These are phyloP conservation scores for Massarina eburnea DNA, from an alignment of 2,329 filamentous ascomycete genomes.

Conservation along the genomic window DNA sequence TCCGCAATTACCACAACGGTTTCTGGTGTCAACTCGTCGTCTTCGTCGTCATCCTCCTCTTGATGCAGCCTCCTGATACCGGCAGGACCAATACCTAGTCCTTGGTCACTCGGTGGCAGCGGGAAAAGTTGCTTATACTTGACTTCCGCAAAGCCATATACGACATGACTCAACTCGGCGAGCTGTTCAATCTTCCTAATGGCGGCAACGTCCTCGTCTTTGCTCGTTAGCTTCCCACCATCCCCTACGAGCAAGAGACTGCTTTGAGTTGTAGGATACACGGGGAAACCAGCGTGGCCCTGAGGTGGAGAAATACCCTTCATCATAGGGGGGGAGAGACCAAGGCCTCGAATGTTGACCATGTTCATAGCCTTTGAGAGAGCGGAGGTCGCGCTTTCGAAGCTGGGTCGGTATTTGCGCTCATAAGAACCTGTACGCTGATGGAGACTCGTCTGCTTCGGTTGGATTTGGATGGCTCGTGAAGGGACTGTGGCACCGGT, in stretches of 20 bases:
- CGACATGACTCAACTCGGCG: constrained; percentile 90
- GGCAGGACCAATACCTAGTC: constrained; percentile 61
- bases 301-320: constrained; percentile 71
- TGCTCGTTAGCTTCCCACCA: constrained; percentile 60
- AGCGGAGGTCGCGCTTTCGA: constrained; percentile 81
- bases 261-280: constrained; percentile 75
- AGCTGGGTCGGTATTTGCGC: constrained; percentile 70
- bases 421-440: constrained; percentile 81
- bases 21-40: constrained; percentile 76
- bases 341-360: constrained; percentile 77
- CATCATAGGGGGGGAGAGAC: constrained; percentile 63
- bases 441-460: constrained; percentile 61
- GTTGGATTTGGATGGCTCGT: constrained; percentile 74
- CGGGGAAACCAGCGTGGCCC: constrained; percentile 78
- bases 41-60: constrained; percentile 51
- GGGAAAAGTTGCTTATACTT: constrained; percentile 98
- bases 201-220: constrained; percentile 78
- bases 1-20: constrained; percentile 86
- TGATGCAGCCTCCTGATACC: constrained; percentile 44
- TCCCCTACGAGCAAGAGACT: constrained; percentile 66
- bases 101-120: constrained; percentile 73
- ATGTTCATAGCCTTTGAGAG: constrained; percentile 95
- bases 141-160: constrained; percentile 96
- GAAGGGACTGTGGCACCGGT: constrained; percentile 72
- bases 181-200: constrained; percentile 87